Conservation (phyloP, 805 yeast genomes). For the Saturnispora sekii region DNA sequence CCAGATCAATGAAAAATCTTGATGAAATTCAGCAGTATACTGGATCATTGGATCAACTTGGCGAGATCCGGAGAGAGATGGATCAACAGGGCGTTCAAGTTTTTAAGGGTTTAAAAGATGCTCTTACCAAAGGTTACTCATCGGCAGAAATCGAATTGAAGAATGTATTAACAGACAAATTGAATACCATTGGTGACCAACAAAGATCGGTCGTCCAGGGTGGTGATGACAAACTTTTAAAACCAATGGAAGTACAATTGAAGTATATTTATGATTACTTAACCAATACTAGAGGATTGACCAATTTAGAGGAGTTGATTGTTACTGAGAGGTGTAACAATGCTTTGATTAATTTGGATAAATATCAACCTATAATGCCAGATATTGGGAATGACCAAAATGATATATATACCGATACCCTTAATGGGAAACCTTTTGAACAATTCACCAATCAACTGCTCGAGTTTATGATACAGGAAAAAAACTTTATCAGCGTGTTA, state of each 20-base stretch:
- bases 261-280: conserved; percentile 39
- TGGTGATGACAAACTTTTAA: conserved; percentile 28
- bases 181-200: conserved; percentile 23
- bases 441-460: conserved; percentile 13
- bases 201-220: conserved; percentile 3
- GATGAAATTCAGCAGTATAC: conserved; percentile 36
- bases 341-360: conserved; percentile 31
- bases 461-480: conserved; percentile 14
- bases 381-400: conserved; percentile 22
- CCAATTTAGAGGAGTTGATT: conserved; percentile 26
- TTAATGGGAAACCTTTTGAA: conserved; percentile 12
- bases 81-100: conserved; percentile 28
- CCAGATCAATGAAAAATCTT: conserved; percentile 23
- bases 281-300: conserved; percentile 21
- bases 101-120: conserved; percentile 59
- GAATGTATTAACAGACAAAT: conserved; percentile 36
- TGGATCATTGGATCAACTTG: conserved; percentile 27
- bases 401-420: conserved; percentile 23
- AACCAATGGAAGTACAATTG: conserved; percentile 28
- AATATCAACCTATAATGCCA: conserved; percentile 33
- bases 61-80: conserved; percentile 15
- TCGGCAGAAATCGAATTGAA: conserved; percentile 49
- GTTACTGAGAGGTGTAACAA: conserved; percentile 32
- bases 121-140: conserved; percentile 45
- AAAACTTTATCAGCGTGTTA: conserved; percentile 13